Percentiles rank a stretch among this genome's conserved stretches.
phyloP scores from a whole-genome alignment of 2,329 filamentous ascomycete species.

The Pseudocercospora vitis region DNA sequence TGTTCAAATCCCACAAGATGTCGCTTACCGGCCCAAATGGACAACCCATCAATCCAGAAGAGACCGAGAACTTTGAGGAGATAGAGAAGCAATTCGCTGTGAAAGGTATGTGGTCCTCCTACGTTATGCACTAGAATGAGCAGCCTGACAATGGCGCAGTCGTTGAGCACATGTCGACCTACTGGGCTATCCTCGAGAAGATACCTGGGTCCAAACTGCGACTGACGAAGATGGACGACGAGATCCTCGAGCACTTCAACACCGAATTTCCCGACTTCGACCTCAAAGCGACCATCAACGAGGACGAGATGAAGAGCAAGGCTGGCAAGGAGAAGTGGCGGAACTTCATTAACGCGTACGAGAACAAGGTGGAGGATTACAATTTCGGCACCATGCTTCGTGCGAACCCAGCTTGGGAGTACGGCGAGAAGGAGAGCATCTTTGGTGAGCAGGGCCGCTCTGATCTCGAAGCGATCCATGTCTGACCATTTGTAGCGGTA shows the following conservation, averaged over 20 bases:
- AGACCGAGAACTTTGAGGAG: conserved; percentile 63
- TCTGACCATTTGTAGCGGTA: conserved; percentile 48
- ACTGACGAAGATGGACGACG: conserved; percentile 91
- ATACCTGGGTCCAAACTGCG: conserved; percentile 84
- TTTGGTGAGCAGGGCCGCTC: conserved; percentile 63
- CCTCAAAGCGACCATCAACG: conserved; percentile 73
- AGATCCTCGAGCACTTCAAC: conserved; percentile 87
- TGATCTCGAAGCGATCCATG: not conserved
- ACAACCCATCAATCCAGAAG: conserved; percentile 48
- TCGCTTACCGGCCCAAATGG: conserved; percentile 28
- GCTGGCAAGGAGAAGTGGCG: conserved; percentile 91
- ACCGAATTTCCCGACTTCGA: conserved; percentile 91
- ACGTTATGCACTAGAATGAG: not conserved
- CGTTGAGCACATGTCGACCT: conserved; percentile 94
- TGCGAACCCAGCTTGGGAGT: conserved; percentile 74
- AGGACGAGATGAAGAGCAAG: conserved; percentile 98
- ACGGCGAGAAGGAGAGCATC: conserved; percentile 84
- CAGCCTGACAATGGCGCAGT: conserved; percentile 46
- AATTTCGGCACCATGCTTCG: conserved; percentile 97
- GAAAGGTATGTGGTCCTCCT: conserved; percentile 62
- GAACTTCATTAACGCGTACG: conserved; percentile 88
- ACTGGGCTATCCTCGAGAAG: conserved; percentile 93
- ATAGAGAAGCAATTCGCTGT: conserved; percentile 99
- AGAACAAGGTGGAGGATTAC: conserved; percentile 93
- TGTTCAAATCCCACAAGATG: conserved; percentile 20